Conservation (phyloP, 2,329 filamentous ascomycete genomes). For the Aspergillus aculeatinus region DNA sequence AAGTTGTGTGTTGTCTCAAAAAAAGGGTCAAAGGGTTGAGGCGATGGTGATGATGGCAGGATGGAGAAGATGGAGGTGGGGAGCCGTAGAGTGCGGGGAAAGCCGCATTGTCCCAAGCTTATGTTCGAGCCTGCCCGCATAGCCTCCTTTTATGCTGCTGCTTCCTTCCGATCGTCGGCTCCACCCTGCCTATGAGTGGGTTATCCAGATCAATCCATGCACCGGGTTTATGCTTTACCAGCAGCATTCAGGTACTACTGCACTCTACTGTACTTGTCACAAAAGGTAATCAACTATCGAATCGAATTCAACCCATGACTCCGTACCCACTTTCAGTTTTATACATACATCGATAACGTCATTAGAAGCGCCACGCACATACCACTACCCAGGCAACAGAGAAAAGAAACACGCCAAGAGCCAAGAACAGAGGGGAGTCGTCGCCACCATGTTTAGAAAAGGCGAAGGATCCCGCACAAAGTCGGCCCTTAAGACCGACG, state of each 20-base stretch:
- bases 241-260: background rate
- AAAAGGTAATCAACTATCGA: too few species aligned
- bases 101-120: background rate
- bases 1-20: too few species aligned
- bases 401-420: background rate
- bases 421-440: background rate
- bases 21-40: background rate
- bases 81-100: background rate
- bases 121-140: background rate
- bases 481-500: constrained; percentile 6
- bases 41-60: background rate
- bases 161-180: background rate
- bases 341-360: constrained; percentile 1
- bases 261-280: too few species aligned
- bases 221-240: background rate
- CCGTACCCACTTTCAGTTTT: background rate
- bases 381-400: background rate
- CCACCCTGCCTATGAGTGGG: background rate
- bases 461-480: background rate
- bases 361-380: background rate
- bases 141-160: background rate
- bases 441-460: background rate
- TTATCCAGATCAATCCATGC: background rate
- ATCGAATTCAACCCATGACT: background rate
- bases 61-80: background rate